Evolutionary conservation across 2,329 filamentous ascomycete species (phyloP).

Genomic region (Helicocarpus griseus): DNA sequence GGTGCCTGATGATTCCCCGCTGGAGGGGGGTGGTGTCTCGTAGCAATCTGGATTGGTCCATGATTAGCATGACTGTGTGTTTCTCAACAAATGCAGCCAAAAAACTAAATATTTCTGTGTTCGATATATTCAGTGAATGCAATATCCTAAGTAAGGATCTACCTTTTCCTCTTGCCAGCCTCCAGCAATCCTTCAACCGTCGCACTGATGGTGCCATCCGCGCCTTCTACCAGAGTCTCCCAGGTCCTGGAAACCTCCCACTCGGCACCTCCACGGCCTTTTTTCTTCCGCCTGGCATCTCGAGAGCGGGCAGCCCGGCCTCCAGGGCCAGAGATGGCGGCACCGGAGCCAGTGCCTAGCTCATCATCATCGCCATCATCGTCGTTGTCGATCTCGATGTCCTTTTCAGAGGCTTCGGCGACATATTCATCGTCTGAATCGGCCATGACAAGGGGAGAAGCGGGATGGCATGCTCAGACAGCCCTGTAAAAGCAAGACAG

Average conservation of each 20-base stretch:
- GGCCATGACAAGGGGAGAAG: slow-evolving; percentile 27
- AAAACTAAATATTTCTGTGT: no score
- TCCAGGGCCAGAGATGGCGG: neutral
- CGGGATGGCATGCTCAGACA: neutral
- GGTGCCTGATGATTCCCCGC: slow-evolving; percentile 92
- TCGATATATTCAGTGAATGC: neutral
- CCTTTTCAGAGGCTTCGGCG: slow-evolving; percentile 40
- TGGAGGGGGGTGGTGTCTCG: slow-evolving; percentile 93
- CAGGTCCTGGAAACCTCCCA: slow-evolving; percentile 43
- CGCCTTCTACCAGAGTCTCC: slow-evolving; percentile 67
- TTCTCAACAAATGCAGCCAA: no score
- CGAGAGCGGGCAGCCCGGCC: slow-evolving; percentile 3
- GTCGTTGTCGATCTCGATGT: slow-evolving; percentile 24
- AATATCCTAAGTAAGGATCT: no score
- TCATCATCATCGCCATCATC: slow-evolving; percentile 17
- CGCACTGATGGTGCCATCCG: slow-evolving; percentile 65
- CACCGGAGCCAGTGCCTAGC: slow-evolving; percentile 5
- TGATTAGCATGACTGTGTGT: slow-evolving; percentile 5
- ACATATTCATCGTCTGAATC: slow-evolving; percentile 45
- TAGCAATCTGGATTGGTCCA: slow-evolving; percentile 49
- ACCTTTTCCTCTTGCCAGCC: slow-evolving; percentile 70
- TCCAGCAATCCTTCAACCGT: slow-evolving; percentile 65
- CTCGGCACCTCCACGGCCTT: slow-evolving; percentile 30
- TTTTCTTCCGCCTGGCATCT: slow-evolving; percentile 25
- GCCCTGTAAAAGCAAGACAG: neutral